phyloP scores from a whole-genome alignment of 1,284 basidiomycete species.

The Leccinum subrobustum region DNA sequence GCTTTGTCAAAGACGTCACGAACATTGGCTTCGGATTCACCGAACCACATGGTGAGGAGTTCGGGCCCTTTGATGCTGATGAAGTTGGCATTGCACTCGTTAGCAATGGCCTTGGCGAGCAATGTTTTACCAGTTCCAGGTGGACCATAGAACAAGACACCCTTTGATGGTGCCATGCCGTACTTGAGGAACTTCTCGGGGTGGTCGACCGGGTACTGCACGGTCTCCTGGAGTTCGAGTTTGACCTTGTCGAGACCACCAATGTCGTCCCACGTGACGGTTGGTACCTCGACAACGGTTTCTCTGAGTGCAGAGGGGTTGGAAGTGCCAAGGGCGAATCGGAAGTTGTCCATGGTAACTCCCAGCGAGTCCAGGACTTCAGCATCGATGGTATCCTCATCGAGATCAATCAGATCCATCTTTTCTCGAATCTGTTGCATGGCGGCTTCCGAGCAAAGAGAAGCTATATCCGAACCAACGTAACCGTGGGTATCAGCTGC shows the following conservation, averaged over 20 bases:
- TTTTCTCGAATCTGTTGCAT: slow-evolving; percentile 94
- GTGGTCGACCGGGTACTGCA: slow-evolving; percentile 99
- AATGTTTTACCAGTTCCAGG: slow-evolving; percentile 97
- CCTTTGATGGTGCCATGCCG: slow-evolving; percentile 98
- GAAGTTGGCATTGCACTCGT: slow-evolving; percentile 99
- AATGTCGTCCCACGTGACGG: slow-evolving; percentile 97
- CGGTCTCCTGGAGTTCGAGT: slow-evolving; percentile 97
- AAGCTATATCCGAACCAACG: slow-evolving; percentile 96
- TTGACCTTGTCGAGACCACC: slow-evolving; percentile 99
- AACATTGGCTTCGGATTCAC: slow-evolving; percentile 99
- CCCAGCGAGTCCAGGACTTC: slow-evolving; percentile 87
- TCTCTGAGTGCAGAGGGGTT: slow-evolving; percentile 88
- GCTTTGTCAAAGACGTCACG: slow-evolving; percentile 99
- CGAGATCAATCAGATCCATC: slow-evolving; percentile 86
- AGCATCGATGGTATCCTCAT: slow-evolving; percentile 86
- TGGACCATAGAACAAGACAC: slow-evolving; percentile 96
- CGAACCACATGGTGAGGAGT: slow-evolving; percentile 99
- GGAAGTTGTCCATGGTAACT: slow-evolving; percentile 92
- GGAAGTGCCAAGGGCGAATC: slow-evolving; percentile 81
- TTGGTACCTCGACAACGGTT: slow-evolving; percentile 89
- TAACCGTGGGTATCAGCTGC: slow-evolving; percentile 99
- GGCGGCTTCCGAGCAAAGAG: slow-evolving; percentile 88
- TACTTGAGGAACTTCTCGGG: slow-evolving; percentile 99
- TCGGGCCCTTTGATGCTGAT: slow-evolving; percentile 98
- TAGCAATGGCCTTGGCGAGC: slow-evolving; percentile 96